Evolutionary conservation across 441 rosid species (phyloP).

Genomic region (Raphanus hybrid): DNA sequence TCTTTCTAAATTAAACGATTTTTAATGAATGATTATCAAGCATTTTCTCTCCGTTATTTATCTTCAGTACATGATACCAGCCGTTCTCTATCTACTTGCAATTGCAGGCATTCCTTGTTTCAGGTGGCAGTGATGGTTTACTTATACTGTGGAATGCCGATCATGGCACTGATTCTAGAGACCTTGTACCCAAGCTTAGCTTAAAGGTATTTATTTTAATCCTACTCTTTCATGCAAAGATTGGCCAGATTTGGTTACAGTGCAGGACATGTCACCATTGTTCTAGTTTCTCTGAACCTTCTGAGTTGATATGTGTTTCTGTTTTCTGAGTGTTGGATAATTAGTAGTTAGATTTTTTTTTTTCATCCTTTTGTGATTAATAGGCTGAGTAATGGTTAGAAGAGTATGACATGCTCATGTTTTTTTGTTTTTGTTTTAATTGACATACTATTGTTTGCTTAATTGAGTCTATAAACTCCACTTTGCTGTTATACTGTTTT

Average conservation of each 20-base stretch:
- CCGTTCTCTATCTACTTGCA: conserved; percentile 23
- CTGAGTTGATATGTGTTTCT: conserved; percentile 16
- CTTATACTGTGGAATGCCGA: conserved; percentile 97
- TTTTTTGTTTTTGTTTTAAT: no score
- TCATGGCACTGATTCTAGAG: conserved; percentile 91
- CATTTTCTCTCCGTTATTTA: conserved; percentile 16
- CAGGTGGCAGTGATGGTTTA: conserved; percentile 96
- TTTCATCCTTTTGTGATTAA: not conserved
- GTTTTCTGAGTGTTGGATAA: conserved; percentile 20
- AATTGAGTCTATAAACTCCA: conserved; percentile 4
- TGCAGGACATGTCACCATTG: conserved; percentile 13
- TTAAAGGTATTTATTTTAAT: conserved; percentile 53
- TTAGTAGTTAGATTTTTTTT: not conserved
- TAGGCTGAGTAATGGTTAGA: conserved; percentile 17
- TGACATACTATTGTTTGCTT: not conserved
- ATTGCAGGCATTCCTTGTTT: conserved; percentile 93
- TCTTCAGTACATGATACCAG: conserved; percentile 29
- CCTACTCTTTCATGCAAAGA: conserved; percentile 30
- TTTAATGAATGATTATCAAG: conserved; percentile 9
- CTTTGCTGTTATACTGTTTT: conserved; percentile 19
- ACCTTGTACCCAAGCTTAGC: conserved; percentile 95
- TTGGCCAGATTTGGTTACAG: conserved; percentile 17
- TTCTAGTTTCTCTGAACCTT: conserved; percentile 22
- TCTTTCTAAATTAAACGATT: not conserved
- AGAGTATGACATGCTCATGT: conserved; percentile 9